phyloP scores from a whole-genome alignment of 257 asterid species.

The Salvia rosmarinus region DNA sequence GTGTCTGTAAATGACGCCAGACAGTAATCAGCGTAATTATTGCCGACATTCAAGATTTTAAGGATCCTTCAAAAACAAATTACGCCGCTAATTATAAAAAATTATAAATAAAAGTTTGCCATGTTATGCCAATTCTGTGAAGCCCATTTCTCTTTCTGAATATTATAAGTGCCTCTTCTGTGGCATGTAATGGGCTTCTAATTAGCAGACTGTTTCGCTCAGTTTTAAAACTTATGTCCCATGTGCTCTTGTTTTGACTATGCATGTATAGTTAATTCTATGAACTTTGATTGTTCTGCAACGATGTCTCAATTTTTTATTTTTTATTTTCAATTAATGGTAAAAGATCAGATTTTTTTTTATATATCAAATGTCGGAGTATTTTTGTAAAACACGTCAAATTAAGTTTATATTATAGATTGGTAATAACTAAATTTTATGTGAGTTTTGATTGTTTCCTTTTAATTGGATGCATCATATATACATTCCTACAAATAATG shows the following conservation, averaged over 20 bases:
- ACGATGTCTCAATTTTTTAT: background rate
- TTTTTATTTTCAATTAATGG: background rate
- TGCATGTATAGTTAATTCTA: background rate
- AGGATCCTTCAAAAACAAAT: conserved; percentile 27
- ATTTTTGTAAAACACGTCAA: background rate
- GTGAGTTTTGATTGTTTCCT: background rate
- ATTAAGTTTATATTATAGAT: too few relatives aligned
- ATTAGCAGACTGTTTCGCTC: conserved; percentile 28
- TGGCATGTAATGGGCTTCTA: conserved; percentile 41
- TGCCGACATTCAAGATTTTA: conserved; percentile 55
- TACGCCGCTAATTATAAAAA: conserved; percentile 19
- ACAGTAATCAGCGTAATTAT: conserved; percentile 45
- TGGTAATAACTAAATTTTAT: too few relatives aligned
- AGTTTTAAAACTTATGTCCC: conserved; percentile 26
- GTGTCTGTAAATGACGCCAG: conserved; percentile 42
- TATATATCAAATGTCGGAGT: too few relatives aligned
- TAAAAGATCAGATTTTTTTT: too few relatives aligned
- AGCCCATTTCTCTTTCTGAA: conserved; percentile 34
- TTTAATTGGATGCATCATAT: background rate
- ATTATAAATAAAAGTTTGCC: conserved; percentile 2
- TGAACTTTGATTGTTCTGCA: background rate
- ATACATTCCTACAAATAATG: background rate
- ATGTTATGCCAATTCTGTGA: conserved; percentile 25
- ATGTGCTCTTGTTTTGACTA: conserved; percentile 38
- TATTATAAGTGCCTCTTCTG: conserved; percentile 30